A percentile compares a stretch with the other conserved stretches of the same genome.
Conservation (phyloP, 768 basidiomycete genomes). For the Suillus placidus region DNA sequence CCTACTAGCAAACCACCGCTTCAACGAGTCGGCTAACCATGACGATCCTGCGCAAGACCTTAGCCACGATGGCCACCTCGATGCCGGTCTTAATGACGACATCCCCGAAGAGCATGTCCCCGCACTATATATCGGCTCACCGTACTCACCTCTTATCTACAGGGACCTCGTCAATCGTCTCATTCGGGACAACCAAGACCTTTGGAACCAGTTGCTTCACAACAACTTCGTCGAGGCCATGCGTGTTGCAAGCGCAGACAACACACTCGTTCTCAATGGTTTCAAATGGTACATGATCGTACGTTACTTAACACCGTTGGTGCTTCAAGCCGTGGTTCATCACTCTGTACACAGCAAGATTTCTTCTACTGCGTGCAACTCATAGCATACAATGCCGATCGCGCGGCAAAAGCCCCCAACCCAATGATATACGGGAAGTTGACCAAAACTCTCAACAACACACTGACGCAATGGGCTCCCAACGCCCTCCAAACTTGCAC, state of each 20-base stretch:
- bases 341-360: conserved; percentile 13
- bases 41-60: background rate
- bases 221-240: conserved; percentile 14
- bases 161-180: conserved; percentile 18
- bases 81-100: background rate
- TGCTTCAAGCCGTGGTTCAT: background rate
- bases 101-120: conserved; percentile 1
- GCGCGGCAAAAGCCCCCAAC: conserved; percentile 13
- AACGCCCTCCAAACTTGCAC: conserved; percentile 11
- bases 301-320: background rate
- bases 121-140: background rate
- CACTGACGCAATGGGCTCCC: conserved; percentile 9
- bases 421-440: conserved; percentile 10
- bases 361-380: conserved; percentile 17
- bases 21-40: background rate
- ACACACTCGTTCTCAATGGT: conserved; percentile 11
- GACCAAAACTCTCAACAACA: conserved; percentile 6
- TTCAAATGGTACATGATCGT: conserved; percentile 18
- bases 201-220: conserved; percentile 15
- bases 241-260: conserved; percentile 9
- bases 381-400: conserved; percentile 17
- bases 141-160: background rate
- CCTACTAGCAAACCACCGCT: background rate
- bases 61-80: background rate
- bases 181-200: conserved; percentile 17